Conservation (phyloP, 2,329 filamentous ascomycete species). For the Sporothrix globosa region DNA sequence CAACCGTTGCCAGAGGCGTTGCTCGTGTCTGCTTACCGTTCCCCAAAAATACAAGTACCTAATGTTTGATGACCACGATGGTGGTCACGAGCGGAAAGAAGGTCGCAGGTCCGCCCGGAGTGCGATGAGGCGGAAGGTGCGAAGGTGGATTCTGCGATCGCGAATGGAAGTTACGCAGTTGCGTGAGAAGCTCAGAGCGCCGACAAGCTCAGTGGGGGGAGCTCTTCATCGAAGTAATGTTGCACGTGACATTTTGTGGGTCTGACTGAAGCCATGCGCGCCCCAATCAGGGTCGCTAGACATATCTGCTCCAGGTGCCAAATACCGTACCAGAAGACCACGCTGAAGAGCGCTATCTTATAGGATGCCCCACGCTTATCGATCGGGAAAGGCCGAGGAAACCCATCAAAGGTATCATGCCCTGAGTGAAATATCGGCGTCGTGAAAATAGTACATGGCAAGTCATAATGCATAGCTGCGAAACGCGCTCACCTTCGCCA, state of each 20-base stretch:
- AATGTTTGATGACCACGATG: not conserved
- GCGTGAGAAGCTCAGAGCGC: not conserved
- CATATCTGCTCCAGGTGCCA: too few species aligned
- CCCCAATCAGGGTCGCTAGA: slow-evolving; percentile 1
- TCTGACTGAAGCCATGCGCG: not conserved
- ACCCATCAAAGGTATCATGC: not conserved
- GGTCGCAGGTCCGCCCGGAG: not conserved
- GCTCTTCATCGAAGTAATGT: not conserved
- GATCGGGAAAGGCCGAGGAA: not conserved
- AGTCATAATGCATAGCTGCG: not conserved
- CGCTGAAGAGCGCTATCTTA: too few species aligned
- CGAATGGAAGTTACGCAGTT: not conserved
- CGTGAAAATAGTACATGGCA: not conserved
- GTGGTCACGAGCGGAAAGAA: not conserved
- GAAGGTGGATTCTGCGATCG: not conserved
- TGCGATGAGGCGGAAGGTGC: not conserved
- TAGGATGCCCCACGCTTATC: slow-evolving; percentile 14
- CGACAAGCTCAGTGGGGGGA: not conserved
- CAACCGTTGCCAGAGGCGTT: not conserved
- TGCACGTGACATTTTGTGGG: slow-evolving; percentile 17
- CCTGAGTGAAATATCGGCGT: not conserved
- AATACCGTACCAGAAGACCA: too few species aligned
- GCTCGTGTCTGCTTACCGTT: not conserved
- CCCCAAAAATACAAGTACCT: not conserved
- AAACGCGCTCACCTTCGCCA: not conserved